phyloP scores from a whole-genome alignment of 345 rosid species.

The Moringa oleifera region DNA sequence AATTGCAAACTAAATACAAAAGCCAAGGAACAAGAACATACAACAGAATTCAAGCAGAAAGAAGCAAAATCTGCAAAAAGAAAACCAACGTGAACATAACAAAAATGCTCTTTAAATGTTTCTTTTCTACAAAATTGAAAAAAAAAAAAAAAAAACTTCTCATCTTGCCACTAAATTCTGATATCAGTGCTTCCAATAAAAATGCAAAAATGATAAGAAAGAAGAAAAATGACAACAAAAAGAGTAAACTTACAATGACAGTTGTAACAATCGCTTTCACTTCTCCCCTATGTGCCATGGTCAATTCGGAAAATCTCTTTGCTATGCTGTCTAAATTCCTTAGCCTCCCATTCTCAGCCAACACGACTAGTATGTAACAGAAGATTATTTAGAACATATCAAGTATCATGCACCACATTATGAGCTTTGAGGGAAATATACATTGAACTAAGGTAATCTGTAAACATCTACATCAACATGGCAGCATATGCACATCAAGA shows the following conservation, averaged over 20 bases:
- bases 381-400: no score
- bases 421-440: background rate
- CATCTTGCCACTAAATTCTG: background rate
- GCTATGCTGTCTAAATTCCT: conserved; percentile 52
- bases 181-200: background rate
- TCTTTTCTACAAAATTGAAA: no score
- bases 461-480: background rate
- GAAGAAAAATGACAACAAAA: background rate
- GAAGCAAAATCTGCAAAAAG: background rate
- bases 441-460: background rate
- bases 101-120: no score
- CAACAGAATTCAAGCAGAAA: background rate
- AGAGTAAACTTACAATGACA: conserved; percentile 59
- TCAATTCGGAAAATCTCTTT: conserved; percentile 60
- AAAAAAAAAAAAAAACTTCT: no score
- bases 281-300: conserved; percentile 84
- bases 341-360: conserved; percentile 88
- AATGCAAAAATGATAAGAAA: no score
- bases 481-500: background rate
- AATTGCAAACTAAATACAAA: background rate
- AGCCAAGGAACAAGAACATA: background rate
- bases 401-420: background rate
- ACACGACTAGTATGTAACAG: conserved; percentile 35
- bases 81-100: background rate
- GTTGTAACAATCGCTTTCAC: conserved; percentile 72